Conservation (phyloP, 2,329 filamentous ascomycete genomes). For the Microdochium paspali region DNA sequence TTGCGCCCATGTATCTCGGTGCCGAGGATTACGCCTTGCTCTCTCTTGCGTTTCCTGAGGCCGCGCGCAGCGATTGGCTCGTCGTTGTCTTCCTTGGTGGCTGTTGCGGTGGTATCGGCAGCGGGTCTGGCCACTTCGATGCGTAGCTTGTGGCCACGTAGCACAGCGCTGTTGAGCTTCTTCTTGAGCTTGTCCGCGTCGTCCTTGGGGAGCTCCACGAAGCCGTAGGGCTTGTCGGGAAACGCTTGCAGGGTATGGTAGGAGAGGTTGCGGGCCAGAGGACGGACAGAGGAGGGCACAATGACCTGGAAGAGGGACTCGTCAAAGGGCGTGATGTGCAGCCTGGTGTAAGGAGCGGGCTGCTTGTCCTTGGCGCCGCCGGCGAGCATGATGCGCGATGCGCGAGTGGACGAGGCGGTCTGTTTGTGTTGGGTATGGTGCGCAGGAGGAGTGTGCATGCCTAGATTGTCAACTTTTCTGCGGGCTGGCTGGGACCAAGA, state of each 20-base stretch:
- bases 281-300: constrained; percentile 57
- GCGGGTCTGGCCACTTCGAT: constrained; percentile 64
- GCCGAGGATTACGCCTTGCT: constrained; percentile 47
- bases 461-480: not conserved
- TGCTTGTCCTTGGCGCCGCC: constrained; percentile 3
- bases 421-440: not conserved
- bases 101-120: constrained; percentile 11
- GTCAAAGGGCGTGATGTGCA: constrained; percentile 86
- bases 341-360: constrained; percentile 36
- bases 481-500: not conserved
- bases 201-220: constrained; percentile 68
- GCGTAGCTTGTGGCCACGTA: constrained; percentile 78
- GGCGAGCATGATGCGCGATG: not conserved
- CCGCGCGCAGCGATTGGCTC: not conserved
- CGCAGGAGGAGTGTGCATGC: too few species aligned
- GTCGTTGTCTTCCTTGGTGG: constrained; percentile 20
- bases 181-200: constrained; percentile 88
- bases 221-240: constrained; percentile 85
- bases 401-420: not conserved
- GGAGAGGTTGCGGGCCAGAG: constrained; percentile 70
- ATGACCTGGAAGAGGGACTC: constrained; percentile 63
- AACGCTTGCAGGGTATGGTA: constrained; percentile 81
- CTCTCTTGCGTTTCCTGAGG: constrained; percentile 39
- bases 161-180: constrained; percentile 77
- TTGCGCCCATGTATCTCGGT: constrained; percentile 67